A percentile compares a stretch with the other conserved stretches of the same genome.
Conservation (phyloP, 441 rosid species). For the Daphne laureola region DNA sequence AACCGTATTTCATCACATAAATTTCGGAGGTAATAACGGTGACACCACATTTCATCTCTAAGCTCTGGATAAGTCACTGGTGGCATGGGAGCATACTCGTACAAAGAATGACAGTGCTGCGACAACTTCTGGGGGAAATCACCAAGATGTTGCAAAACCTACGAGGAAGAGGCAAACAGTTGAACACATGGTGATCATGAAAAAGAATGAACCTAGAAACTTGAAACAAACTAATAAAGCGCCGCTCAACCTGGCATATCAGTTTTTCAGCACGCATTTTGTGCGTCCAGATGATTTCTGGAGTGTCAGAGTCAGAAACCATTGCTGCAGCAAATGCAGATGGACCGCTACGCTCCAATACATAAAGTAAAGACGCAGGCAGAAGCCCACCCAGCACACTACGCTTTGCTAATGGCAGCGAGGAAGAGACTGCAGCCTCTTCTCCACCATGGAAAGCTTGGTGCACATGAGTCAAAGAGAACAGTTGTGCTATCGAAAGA, state of each 20-base stretch:
- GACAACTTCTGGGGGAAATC: slow-evolving; percentile 97
- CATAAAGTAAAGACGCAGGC: slow-evolving; percentile 95
- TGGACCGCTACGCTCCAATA: slow-evolving; percentile 97
- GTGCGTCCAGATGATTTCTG: slow-evolving; percentile 99
- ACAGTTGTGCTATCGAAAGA: slow-evolving; percentile 84
- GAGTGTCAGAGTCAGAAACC: slow-evolving; percentile 99
- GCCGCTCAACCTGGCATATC: slow-evolving; percentile 69
- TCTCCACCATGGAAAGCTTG: slow-evolving; percentile 99
- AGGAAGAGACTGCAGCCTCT: slow-evolving; percentile 98
- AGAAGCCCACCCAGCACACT: slow-evolving; percentile 99
- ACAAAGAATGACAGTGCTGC: slow-evolving; percentile 93
- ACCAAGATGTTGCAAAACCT: slow-evolving; percentile 99
- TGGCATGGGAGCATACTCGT: slow-evolving; percentile 99
- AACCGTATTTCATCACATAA: slow-evolving; percentile 93
- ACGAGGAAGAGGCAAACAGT: slow-evolving; percentile 19
- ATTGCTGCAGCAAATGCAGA: slow-evolving; percentile 98
- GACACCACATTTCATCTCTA: slow-evolving; percentile 99
- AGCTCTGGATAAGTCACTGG: slow-evolving; percentile 99
- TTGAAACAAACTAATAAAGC: slow-evolving; percentile 14
- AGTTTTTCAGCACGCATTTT: slow-evolving; percentile 99
- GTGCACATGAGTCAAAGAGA: slow-evolving; percentile 91
- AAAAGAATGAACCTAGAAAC: slow-evolving; percentile 9
- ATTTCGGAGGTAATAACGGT: slow-evolving; percentile 94
- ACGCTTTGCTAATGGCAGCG: slow-evolving; percentile 94
- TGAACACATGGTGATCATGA: slow-evolving; percentile 11